phyloP scores from a whole-genome alignment of 2,329 filamentous ascomycete genomes.

The Scytalidium sp. region DNA sequence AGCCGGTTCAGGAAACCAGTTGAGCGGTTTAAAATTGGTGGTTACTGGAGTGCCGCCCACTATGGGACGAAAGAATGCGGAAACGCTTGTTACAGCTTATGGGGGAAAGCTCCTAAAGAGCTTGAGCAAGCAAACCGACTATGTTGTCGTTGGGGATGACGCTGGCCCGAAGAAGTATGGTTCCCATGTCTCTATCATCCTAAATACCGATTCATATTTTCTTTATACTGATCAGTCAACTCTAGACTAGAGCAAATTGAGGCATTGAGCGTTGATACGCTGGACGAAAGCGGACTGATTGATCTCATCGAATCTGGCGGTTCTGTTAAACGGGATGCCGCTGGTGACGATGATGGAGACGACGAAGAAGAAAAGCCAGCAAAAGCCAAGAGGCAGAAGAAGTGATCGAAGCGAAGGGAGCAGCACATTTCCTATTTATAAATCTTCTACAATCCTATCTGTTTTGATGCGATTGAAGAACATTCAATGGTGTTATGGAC shows the following conservation, averaged over 20 bases:
- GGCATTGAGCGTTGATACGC: conserved; percentile 9
- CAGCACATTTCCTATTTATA: neutral
- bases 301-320: conserved; percentile 10
- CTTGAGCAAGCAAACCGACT: conserved; percentile 18
- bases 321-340: conserved; percentile 8
- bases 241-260: conserved; percentile 17
- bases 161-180: conserved; percentile 20
- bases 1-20: conserved; percentile 5
- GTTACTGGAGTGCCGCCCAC: conserved; percentile 20
- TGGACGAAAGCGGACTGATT: conserved; percentile 17
- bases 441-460: too few relatives aligned
- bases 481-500: too few relatives aligned
- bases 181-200: neutral
- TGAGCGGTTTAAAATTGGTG: conserved; percentile 11
- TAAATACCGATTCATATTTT: neutral
- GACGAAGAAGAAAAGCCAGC: conserved; percentile 11
- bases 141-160: conserved; percentile 20
- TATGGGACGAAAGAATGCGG: conserved; percentile 16
- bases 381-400: conserved; percentile 16
- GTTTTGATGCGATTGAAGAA: too few relatives aligned
- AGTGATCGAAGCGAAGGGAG: neutral
- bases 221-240: neutral
- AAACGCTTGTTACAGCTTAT: conserved; percentile 15
- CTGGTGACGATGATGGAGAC: conserved; percentile 14
- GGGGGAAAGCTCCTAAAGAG: conserved; percentile 17